Percentiles rank a stretch among this genome's conserved stretches.
These are phyloP conservation scores for Dipteronia dyeriana DNA, from an alignment of 345 rosid species.

Conservation along the genomic window DNA sequence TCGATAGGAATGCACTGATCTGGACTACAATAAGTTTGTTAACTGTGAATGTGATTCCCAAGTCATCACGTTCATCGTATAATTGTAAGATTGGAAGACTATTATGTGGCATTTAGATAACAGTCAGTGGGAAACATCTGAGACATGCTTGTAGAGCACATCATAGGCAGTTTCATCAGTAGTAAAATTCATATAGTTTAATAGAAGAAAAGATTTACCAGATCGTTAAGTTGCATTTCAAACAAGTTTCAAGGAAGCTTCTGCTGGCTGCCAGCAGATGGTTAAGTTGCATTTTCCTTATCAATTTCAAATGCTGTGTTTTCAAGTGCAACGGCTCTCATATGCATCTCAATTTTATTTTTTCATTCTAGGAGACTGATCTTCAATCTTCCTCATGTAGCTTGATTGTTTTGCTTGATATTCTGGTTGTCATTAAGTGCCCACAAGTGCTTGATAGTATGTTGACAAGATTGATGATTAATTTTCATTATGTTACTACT, in stretches of 20 bases:
- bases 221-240: neutral
- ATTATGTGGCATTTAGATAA: conserved; percentile 5
- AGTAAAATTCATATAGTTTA: neutral
- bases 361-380: neutral
- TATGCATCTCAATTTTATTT: neutral
- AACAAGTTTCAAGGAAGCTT: conserved; percentile 18
- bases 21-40: neutral
- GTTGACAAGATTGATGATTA: neutral
- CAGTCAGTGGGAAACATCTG: neutral
- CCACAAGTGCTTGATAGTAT: neutral
- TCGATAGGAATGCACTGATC: conserved; percentile 11
- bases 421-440: neutral
- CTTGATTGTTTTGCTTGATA: neutral
- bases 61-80: neutral
- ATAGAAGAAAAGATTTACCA: neutral
- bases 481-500: neutral
- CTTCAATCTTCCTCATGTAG: neutral
- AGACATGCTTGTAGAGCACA: neutral
- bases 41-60: neutral
- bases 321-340: neutral
- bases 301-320: neutral
- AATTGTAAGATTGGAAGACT: conserved; percentile 9
- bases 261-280: neutral
- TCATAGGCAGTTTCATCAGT: neutral
- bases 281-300: neutral